Percentiles rank a stretch among this genome's conserved stretches.
phyloP scores from a whole-genome alignment of 805 yeast genomes.

The Hanseniaspora lachancei region DNA sequence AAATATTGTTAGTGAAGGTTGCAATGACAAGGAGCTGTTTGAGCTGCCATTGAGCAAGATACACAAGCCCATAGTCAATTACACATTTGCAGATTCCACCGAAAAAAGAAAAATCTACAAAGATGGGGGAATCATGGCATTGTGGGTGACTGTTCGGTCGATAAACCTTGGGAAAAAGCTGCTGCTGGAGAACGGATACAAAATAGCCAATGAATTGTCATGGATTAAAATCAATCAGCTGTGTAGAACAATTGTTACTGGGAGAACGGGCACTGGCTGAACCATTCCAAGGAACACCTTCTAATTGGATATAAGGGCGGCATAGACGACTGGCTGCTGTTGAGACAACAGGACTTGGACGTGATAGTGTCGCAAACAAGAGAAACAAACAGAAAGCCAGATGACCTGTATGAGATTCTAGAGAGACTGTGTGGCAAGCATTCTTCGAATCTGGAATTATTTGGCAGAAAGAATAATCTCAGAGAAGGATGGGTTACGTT shows the following conservation, averaged over 20 bases:
- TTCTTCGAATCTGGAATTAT: constrained; percentile 71
- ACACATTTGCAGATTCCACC: neutral
- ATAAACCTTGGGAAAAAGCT: constrained; percentile 77
- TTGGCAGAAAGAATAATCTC: constrained; percentile 75
- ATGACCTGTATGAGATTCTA: constrained; percentile 72
- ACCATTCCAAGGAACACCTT: constrained; percentile 86
- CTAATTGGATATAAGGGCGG: constrained; percentile 75
- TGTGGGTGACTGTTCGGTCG: constrained; percentile 95
- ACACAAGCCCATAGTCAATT: constrained; percentile 29
- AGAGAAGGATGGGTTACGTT: constrained; percentile 87
- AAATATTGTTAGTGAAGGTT: constrained; percentile 65
- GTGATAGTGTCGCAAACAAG: constrained; percentile 69
- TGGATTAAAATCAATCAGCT: constrained; percentile 89
- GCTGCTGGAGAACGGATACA: constrained; percentile 70
- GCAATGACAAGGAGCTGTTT: constrained; percentile 62
- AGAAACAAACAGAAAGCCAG: constrained; percentile 85
- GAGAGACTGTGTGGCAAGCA: constrained; percentile 72
- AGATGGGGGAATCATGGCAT: constrained; percentile 65
- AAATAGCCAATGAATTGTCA: constrained; percentile 60
- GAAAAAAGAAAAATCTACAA: constrained; percentile 1
- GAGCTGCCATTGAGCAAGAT: constrained; percentile 51
- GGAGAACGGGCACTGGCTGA: constrained; percentile 92
- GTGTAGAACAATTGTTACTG: constrained; percentile 80
- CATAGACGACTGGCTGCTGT: constrained; percentile 51
- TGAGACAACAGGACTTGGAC: constrained; percentile 53